These are phyloP conservation scores for Capsicum chinense DNA, from an alignment of 257 asterid species.

Conservation along the genomic window DNA sequence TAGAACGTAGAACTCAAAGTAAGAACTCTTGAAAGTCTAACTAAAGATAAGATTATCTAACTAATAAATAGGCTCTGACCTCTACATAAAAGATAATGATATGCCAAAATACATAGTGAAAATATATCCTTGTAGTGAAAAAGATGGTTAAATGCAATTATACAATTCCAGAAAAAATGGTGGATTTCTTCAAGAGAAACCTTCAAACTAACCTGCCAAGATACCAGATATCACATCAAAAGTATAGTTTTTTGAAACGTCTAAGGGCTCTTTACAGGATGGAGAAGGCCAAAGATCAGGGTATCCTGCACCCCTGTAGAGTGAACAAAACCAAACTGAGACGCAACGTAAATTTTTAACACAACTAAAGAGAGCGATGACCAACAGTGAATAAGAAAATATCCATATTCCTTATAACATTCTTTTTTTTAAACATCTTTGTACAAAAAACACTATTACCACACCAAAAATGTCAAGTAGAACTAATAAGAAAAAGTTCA, in stretches of 20 bases:
- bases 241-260: conserved; percentile 81
- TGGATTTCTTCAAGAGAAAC: neutral
- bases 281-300: conserved; percentile 97
- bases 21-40: conserved; percentile 20
- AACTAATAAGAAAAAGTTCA: neutral
- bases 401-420: neutral
- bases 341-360: neutral
- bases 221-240: conserved; percentile 80
- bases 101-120: neutral
- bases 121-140: neutral
- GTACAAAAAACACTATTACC: neutral
- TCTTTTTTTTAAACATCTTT: neutral
- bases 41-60: neutral
- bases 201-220: conserved; percentile 58
- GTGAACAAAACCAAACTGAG: conserved; percentile 25
- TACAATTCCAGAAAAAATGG: neutral
- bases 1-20: neutral
- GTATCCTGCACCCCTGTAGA: conserved; percentile 84
- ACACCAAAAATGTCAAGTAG: neutral
- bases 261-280: conserved; percentile 89
- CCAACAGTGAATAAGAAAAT: neutral
- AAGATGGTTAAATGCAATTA: neutral
- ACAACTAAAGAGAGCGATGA: conserved; percentile 11
- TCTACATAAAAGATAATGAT: neutral
- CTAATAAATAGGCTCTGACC: neutral